Base-by-base conservation (phyloP, 1,139 yeast species). In the Suhomyces choctaworum region DNA sequence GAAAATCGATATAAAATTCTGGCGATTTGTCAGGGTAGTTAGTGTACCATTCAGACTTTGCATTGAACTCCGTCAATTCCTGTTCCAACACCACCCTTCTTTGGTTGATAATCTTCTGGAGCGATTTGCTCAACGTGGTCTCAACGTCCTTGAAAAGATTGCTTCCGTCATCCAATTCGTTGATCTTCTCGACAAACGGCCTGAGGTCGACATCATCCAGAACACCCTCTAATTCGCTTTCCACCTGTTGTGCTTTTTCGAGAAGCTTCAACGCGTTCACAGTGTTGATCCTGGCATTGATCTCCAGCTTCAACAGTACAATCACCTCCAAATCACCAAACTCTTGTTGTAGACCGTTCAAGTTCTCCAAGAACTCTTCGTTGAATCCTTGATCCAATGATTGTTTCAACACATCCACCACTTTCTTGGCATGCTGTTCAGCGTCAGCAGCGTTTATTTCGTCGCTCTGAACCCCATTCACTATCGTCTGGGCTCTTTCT, bases 301-400 rank as follows among this genome's bases (percentile, higher is more conserved):
- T 20, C 14, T 38, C 42, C 25, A 37, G 32, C 12, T 42, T 44
- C 34, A 53, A 41, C 23, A 42, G 32, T 12, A 34, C 36, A 27
- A 52, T 37, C 19, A 42, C 45, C 25, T 41, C 50, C 29, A 52
- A 31, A 5, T 47, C 41, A 2, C 47, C 47, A 25, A 34, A 44
- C 20, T 41, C 41, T 13, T 27, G 32, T 14, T 34, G 32, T 32
- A 46, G 33, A 7, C 32, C 40, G 7, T 35, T 42, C 16, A 41
- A 39, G 8, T 34, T 38, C 13, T 34, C 34, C 7, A 41, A 14
- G 3, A 36, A 34, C 19, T 27, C 36, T n/a, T 31, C 31, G 22
- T 32, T 32, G 4, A 25, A 27, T 4, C 22, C 38, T 7, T 32
- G 25, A 4, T 30, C 34, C 17, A 37, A 19, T 3, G 43, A 31